Evolutionary conservation across 177 flowering plant genomes (phyloP), one percentile per base, ranked within the genome.

Genomic region (Vitis hybrid): DNA sequence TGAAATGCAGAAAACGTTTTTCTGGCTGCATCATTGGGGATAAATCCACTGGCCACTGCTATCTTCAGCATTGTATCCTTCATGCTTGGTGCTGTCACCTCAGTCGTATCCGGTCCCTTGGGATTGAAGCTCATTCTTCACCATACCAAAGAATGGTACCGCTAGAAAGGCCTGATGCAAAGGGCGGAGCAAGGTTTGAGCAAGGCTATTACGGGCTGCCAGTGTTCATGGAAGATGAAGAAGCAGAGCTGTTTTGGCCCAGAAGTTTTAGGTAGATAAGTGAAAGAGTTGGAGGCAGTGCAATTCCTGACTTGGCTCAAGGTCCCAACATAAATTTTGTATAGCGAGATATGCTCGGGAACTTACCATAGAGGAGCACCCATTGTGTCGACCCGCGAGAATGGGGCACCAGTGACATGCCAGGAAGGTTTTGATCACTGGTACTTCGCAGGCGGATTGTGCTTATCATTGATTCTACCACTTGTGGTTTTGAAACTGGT

Each of bases 201-300:
- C 84, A 78, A 18, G 79, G 85, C 51, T 74, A 78, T 67, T 75
- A 65, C 22, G 89, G 88, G 39, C 53, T 78, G 72, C 89, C 89
- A 12, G 63, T 85, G 45, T 86, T 82, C 72, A 29, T 83, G 67
- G 90, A 89, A 31, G 89, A 85, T 14, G 90, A 87, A 19, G 92
- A 81, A 39, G 77, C 77, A 2, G 90, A 79, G 55, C 57, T 80
- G 68, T 80, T 72, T 61, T 92, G 97, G 97, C 97, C 95, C 12
- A 94, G 94, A 10, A 92, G 97, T 77, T 90, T 89, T 66, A 75
- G 93, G 64, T 90, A 82, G 68, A 77, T 78, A 33, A 65, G 62
- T 21, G 75, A 51, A 6, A 76, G 67, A 5, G 73, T 31, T 60
- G 52, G 55, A 13, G 26, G 53, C 57, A 39, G 67, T 16, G 49